Conservation (phyloP, 345 rosid genomes). For the Lumnitzera racemosa region DNA sequence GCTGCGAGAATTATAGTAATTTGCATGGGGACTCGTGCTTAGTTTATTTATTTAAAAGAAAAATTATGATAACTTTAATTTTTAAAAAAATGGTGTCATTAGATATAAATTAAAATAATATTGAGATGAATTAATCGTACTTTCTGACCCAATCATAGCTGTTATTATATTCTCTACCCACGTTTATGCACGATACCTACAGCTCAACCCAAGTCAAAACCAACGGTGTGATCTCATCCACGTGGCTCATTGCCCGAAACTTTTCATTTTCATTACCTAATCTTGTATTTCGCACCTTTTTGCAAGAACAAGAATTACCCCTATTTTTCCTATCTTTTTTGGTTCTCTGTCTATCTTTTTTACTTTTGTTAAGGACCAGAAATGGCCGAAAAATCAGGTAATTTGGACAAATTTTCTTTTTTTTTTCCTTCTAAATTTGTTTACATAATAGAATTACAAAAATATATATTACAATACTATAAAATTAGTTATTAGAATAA, state of each 20-base stretch:
- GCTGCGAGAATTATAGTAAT: slow-evolving; percentile 8
- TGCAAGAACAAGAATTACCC: slow-evolving; percentile 6
- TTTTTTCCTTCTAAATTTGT: no score
- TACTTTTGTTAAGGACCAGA: no score
- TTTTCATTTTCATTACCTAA: slow-evolving; percentile 3
- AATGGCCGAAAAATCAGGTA: no score
- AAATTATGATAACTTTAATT: background rate
- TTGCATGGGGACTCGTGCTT: slow-evolving; percentile 24
- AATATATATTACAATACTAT: no score
- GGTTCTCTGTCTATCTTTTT: no score
- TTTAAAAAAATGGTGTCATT: background rate
- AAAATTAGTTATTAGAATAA: no score
- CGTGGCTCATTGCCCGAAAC: slow-evolving; percentile 17
- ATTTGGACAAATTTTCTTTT: no score
- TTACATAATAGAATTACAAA: no score
- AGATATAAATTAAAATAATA: background rate
- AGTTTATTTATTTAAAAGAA: slow-evolving; percentile 1
- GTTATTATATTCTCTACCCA: slow-evolving; percentile 35
- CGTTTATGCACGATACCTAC: slow-evolving; percentile 63
- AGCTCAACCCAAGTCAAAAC: slow-evolving; percentile 31
- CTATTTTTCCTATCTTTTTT: background rate
- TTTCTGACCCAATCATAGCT: slow-evolving; percentile 25
- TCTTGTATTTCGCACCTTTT: background rate
- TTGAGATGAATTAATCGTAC: slow-evolving; percentile 4
- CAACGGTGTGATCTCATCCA: slow-evolving; percentile 42